Conservation (phyloP, 1,139 yeast species). For the Petasospora fabianii region DNA sequence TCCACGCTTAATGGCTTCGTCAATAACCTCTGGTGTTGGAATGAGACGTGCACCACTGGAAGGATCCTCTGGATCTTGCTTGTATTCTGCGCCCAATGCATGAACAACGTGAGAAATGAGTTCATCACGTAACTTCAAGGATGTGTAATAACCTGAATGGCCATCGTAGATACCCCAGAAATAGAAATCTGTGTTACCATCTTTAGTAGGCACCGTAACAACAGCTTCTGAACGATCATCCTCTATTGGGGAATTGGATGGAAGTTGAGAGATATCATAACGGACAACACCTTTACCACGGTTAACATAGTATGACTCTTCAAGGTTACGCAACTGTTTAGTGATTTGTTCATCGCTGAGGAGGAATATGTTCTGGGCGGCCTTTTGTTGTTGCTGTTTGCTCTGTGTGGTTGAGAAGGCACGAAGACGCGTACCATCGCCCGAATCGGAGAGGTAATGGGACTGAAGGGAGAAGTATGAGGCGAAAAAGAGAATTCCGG, state of each 20-base stretch:
- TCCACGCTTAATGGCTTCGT: slow-evolving; percentile 76
- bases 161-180: slow-evolving; percentile 97
- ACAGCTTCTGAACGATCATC: slow-evolving; percentile 89
- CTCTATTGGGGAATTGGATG: slow-evolving; percentile 92
- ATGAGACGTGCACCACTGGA: slow-evolving; percentile 34
- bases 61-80: slow-evolving; percentile 41
- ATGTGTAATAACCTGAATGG: slow-evolving; percentile 95
- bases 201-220: slow-evolving; percentile 68
- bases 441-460: slow-evolving; percentile 26
- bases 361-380: slow-evolving; percentile 32
- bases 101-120: slow-evolving; percentile 72
- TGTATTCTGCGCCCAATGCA: slow-evolving; percentile 68
- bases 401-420: slow-evolving; percentile 24
- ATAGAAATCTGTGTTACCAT: slow-evolving; percentile 77
- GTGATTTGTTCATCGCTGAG: slow-evolving; percentile 76
- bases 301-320: slow-evolving; percentile 76
- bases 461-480: slow-evolving; percentile 32
- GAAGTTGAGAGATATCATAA: slow-evolving; percentile 84
- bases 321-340: slow-evolving; percentile 61
- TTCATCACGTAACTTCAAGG: slow-evolving; percentile 76
- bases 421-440: slow-evolving; percentile 19
- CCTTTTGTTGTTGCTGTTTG: slow-evolving; percentile 19
- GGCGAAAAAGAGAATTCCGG: slow-evolving; percentile 34
- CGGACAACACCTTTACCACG: slow-evolving; percentile 91
- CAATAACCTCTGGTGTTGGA: slow-evolving; percentile 50